Evolutionary conservation across 225 moss, liverwort and hornwort genomes (phyloP).

Genomic region (Sphagnum tenellum): DNA sequence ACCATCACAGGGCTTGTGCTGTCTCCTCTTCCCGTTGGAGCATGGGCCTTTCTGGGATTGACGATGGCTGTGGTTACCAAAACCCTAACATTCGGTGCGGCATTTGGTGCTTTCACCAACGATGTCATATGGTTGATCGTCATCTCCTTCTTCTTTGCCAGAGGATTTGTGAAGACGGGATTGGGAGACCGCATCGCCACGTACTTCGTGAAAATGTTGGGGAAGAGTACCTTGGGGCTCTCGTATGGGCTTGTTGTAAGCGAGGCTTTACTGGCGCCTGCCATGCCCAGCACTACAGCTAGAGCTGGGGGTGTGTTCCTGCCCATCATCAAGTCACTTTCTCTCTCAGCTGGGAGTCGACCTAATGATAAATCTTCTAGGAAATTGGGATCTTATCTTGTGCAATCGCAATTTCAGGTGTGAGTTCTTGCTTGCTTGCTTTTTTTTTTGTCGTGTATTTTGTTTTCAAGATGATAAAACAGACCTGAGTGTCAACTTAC

Average conservation of each 20-base stretch:
- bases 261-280: slow-evolving; percentile 90
- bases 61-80: slow-evolving; percentile 82
- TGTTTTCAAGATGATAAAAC: not conserved
- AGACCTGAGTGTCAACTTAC: not conserved
- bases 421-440: not conserved
- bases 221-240: slow-evolving; percentile 88
- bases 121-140: slow-evolving; percentile 99
- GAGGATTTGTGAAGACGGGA: slow-evolving; percentile 93
- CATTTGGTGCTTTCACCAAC: slow-evolving; percentile 91
- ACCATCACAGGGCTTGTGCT: slow-evolving; percentile 90
- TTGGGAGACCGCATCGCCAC: slow-evolving; percentile 61
- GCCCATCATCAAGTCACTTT: slow-evolving; percentile 85
- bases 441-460: not conserved
- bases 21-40: slow-evolving; percentile 91
- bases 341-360: slow-evolving; percentile 67
- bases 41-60: slow-evolving; percentile 91
- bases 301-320: slow-evolving; percentile 92
- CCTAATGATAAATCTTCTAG: slow-evolving; percentile 69
- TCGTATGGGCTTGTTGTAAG: slow-evolving; percentile 82
- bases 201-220: slow-evolving; percentile 63
- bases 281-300: slow-evolving; percentile 99
- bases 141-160: slow-evolving; percentile 95
- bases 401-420: slow-evolving; percentile 92
- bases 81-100: slow-evolving; percentile 61
- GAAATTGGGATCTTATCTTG: slow-evolving; percentile 79